Base-by-base conservation (phyloP, 2,329 filamentous ascomycete species). In the Penicillium sp. region DNA sequence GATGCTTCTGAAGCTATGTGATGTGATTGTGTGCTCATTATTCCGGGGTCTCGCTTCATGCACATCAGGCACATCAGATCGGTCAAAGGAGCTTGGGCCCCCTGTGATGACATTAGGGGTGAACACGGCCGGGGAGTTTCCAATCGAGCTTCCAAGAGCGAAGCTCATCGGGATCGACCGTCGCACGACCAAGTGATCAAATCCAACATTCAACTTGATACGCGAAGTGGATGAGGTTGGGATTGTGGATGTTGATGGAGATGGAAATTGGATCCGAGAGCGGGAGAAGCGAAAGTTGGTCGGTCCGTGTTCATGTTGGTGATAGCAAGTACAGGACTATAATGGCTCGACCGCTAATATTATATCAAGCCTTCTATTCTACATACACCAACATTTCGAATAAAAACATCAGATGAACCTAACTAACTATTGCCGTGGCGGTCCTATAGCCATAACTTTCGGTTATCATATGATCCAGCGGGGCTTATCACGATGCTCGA, bases 1-100 rank as follows among this genome's bases (percentile, higher is more conserved):
- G 4, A 4, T n/a, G 25, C 6, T 6, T 6, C 6, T 11, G 12
- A n/a, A 27, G 25, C 25, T 27, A 36, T 48, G 49, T 49, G 45
- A 52, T 53, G 50, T 53, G 50, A 52, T 32, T 13, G 38, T 40
- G 35, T 44, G 42, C 39, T 43, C 31, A n/a, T 33, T 36, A 39
- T 28, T 27, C 26, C 34, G 37, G 33, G 6, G 22, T 36, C 22
- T 29, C 35, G 23, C 43, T 41, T 43, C 29, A 36, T 48, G 45
- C 45, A 48, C 45, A 32, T 38, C 13, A 44, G 13, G 43, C 45
- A 41, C 39, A 45, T 27, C 11, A 26, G 25, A 41, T 41, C n/a
- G 33, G 26, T 32, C 39, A 30, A 29, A 28, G 44, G 41, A 47
- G 44, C 44, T 47, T 42, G 38, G 41, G 38, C 38, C 41, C 22